Evolutionary conservation across 257 asterid genomes (phyloP).

Genomic region (Anisodus acutangulus): DNA sequence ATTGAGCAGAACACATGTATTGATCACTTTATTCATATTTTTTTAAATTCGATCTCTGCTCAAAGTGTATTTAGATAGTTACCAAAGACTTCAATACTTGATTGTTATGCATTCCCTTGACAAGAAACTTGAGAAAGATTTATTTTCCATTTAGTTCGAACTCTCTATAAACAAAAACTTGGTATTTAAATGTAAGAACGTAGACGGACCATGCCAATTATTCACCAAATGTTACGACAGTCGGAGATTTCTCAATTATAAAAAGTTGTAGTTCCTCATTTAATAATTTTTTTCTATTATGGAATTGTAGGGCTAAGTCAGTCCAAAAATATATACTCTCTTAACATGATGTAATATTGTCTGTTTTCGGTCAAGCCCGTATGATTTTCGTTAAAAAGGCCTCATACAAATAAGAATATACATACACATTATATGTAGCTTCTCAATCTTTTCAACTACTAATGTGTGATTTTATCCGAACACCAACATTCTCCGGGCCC

Average conservation of each 20-base stretch:
- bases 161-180: too few species aligned
- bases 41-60: neutral
- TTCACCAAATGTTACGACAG: too few species aligned
- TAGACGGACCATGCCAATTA: too few species aligned
- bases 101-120: too few species aligned
- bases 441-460: neutral
- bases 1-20: neutral
- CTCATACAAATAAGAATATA: neutral
- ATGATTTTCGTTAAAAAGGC: neutral
- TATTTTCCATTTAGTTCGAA: too few species aligned
- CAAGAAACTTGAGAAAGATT: too few species aligned
- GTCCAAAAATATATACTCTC: neutral
- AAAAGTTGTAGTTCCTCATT: neutral
- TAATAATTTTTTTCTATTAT: neutral
- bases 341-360: neutral
- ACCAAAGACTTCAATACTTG: too few species aligned
- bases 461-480: neutral
- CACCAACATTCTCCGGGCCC: neutral
- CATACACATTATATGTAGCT: neutral
- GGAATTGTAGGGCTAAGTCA: neutral
- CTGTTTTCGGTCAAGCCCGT: rapidly evolving
- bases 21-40: neutral
- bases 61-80: neutral
- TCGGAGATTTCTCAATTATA: too few species aligned
- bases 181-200: too few species aligned